A percentile compares a stretch with the other conserved stretches of the same genome.
Evolutionary conservation across 2,329 filamentous ascomycete species (phyloP).

Genomic region (Aspergillus flavus): DNA sequence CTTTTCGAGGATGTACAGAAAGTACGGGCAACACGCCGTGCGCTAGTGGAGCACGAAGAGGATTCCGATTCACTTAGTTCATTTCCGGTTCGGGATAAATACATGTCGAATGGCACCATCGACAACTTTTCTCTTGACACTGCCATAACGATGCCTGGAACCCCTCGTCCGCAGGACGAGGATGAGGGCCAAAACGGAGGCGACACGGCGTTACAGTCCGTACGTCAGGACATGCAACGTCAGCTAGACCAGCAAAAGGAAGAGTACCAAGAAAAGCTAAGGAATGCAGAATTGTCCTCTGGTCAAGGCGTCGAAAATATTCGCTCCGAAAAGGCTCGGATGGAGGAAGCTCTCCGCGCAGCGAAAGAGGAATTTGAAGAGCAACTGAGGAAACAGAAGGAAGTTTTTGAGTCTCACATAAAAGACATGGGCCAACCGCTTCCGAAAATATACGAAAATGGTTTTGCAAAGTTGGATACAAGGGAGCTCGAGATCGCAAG

Average conservation of each 20-base stretch:
- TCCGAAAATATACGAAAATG: conserved; percentile 53
- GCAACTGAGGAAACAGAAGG: conserved; percentile 79
- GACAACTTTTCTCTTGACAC: conserved; percentile 98
- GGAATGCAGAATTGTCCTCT: conserved; percentile 69
- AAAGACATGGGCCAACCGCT: conserved; percentile 68
- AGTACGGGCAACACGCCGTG: conserved; percentile 80
- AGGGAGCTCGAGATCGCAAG: conserved; percentile 72
- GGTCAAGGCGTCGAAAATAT: conserved; percentile 81
- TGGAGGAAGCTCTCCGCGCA: conserved; percentile 77
- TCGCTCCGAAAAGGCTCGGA: conserved; percentile 76
- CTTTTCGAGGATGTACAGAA: conserved; percentile 93
- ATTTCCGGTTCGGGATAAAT: conserved; percentile 88
- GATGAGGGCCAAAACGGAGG: conserved; percentile 54
- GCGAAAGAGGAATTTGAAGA: conserved; percentile 88
- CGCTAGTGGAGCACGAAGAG: conserved; percentile 65
- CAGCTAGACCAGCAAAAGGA: conserved; percentile 84
- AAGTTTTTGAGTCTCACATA: conserved; percentile 81
- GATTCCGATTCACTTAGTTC: conserved; percentile 88
- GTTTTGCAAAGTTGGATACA: conserved; percentile 61
- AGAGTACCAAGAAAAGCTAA: conserved; percentile 76
- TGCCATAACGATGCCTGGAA: conserved; percentile 89
- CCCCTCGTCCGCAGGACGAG: conserved; percentile 71
- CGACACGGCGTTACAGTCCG: conserved; percentile 68
- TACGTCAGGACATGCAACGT: conserved; percentile 79
- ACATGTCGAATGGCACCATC: conserved; percentile 89